phyloP scores from a whole-genome alignment of 1,284 basidiomycete genomes.

The Cutaneotrichosporon sp. region DNA sequence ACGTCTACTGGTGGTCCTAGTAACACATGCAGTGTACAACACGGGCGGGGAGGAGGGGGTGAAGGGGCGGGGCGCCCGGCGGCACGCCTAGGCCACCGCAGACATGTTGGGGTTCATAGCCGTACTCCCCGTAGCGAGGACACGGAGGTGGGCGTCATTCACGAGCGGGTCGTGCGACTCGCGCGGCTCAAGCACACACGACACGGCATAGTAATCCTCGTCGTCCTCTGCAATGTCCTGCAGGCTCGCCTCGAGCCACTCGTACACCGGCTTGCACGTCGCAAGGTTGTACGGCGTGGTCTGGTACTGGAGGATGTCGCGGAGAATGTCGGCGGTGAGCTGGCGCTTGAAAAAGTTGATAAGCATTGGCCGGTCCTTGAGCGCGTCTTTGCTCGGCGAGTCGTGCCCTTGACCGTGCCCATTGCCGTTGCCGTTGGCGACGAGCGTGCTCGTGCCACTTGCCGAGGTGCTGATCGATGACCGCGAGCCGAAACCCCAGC shows the following conservation, averaged over 20 bases:
- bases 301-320: slow-evolving; percentile 95
- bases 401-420: not conserved
- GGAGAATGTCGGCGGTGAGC: slow-evolving; percentile 88
- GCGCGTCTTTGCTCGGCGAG: not conserved
- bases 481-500: not conserved
- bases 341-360: slow-evolving; percentile 96
- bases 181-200: not conserved
- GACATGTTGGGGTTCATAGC: too few relatives aligned
- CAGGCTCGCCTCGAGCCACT: slow-evolving; percentile 72
- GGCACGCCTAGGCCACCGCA: too few relatives aligned
- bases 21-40: not conserved
- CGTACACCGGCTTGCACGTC: slow-evolving; percentile 61
- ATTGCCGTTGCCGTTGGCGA: not conserved
- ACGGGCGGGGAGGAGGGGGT: too few relatives aligned
- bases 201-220: slow-evolving; percentile 35
- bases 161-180: not conserved
- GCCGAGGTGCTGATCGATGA: slow-evolving; percentile 1
- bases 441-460: not conserved
- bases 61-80: too few relatives aligned
- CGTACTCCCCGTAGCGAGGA: too few relatives aligned
- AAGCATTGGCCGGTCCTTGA: slow-evolving; percentile 43
- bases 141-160: too few relatives aligned
- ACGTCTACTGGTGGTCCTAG: not conserved
- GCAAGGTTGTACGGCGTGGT: slow-evolving; percentile 81
- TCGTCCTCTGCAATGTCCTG: slow-evolving; percentile 52